These are phyloP conservation scores for Pleurotus tuber-regium DNA, from an alignment of 768 basidiomycete species.

Conservation along the genomic window DNA sequence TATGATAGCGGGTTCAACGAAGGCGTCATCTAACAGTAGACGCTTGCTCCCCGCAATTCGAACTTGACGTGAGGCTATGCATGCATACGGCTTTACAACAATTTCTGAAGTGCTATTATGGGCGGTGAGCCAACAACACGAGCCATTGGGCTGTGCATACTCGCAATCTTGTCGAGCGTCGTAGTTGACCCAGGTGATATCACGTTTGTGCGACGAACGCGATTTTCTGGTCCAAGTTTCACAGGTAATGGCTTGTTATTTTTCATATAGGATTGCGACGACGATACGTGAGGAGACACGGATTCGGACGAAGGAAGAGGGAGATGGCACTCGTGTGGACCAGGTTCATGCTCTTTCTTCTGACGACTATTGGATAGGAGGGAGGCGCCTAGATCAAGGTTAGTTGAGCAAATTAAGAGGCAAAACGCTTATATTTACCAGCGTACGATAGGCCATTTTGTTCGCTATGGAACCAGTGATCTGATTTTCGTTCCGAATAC, in stretches of 20 bases:
- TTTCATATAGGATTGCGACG: not conserved
- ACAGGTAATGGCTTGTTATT: not conserved
- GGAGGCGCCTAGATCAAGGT: not conserved
- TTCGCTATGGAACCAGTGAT: constrained; percentile 65
- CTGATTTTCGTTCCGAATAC: constrained; percentile 55
- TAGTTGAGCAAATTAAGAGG: not conserved
- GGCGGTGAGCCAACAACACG: constrained; percentile 6
- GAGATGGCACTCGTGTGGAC: not conserved
- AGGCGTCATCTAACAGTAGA: no score
- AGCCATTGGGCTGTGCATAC: constrained; percentile 3
- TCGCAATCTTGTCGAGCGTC: constrained; percentile 1
- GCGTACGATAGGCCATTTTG: constrained; percentile 54
- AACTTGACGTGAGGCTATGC: no score
- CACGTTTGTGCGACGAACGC: constrained; percentile 6
- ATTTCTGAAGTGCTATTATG: not conserved
- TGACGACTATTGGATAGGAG: not conserved
- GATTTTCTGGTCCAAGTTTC: not conserved
- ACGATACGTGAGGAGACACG: not conserved
- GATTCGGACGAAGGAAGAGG: not conserved
- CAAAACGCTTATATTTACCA: constrained; percentile 29
- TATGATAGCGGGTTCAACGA: not conserved
- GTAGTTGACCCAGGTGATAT: not conserved
- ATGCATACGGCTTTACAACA: constrained; percentile 3
- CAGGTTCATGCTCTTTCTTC: constrained; percentile 1
- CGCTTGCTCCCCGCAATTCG: no score